These are phyloP conservation scores for Beta vulgaris DNA, from an alignment of 148 eudicot genomes.

Conservation along the genomic window DNA sequence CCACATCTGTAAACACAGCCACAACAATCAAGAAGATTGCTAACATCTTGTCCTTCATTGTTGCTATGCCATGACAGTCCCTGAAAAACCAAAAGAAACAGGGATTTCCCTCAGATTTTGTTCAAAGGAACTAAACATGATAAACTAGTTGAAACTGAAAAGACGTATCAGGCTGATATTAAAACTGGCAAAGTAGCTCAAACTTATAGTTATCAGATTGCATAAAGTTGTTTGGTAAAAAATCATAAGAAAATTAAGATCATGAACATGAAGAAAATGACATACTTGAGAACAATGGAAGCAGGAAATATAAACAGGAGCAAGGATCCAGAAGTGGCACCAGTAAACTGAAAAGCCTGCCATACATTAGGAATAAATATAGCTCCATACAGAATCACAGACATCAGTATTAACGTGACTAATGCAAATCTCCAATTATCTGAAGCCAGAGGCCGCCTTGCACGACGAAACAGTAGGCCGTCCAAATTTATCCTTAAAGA, in stretches of 20 bases:
- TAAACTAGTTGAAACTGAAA: background rate
- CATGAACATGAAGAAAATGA: background rate
- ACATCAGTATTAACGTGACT: conserved; percentile 52
- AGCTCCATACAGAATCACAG: conserved; percentile 65
- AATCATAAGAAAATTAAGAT: background rate
- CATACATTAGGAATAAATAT: conserved; percentile 82
- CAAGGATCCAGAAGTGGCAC: conserved; percentile 84
- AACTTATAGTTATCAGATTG: no score
- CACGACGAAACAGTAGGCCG: conserved; percentile 63
- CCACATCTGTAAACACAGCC: conserved; percentile 59
- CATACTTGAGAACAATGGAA: conserved; percentile 75
- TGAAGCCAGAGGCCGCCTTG: conserved; percentile 64
- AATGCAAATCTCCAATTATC: conserved; percentile 61
- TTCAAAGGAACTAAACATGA: background rate
- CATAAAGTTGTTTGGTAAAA: no score
- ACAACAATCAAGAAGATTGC: conserved; percentile 59
- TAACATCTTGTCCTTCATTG: conserved; percentile 59
- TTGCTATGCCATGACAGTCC: conserved; percentile 64
- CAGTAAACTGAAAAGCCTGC: conserved; percentile 91
- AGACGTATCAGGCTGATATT: no score
- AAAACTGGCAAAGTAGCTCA: no score
- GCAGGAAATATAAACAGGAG: conserved; percentile 83
- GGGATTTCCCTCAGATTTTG: background rate
- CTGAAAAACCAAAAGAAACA: conserved; percentile 26
- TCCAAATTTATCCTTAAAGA: conserved; percentile 80